Conservation (phyloP, 2,329 filamentous ascomycete species). For the Penicillium brevicompactum region DNA sequence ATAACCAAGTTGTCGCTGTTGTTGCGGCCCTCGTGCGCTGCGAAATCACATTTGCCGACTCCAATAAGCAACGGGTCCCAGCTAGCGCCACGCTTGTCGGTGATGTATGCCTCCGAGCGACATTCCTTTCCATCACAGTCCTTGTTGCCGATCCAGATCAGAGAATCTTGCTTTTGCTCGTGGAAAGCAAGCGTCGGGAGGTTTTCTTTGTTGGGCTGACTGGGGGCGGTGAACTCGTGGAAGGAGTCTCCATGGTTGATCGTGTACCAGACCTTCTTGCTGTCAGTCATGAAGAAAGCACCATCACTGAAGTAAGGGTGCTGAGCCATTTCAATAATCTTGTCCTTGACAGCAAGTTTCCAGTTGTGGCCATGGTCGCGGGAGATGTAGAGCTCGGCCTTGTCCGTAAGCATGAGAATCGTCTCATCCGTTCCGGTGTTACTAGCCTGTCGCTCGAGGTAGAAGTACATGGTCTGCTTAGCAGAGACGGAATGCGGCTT, state of each 20-base stretch:
- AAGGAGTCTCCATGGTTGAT: conserved; percentile 72
- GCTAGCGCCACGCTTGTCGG: conserved; percentile 73
- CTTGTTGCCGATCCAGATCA: conserved; percentile 80
- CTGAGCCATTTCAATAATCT: conserved; percentile 71
- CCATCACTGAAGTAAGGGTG: conserved; percentile 81
- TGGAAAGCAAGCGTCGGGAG: conserved; percentile 74
- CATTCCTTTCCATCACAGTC: conserved; percentile 69
- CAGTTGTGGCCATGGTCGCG: conserved; percentile 88
- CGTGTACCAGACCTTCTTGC: conserved; percentile 74
- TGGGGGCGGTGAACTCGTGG: conserved; percentile 53
- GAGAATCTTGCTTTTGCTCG: conserved; percentile 80
- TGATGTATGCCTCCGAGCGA: conserved; percentile 73
- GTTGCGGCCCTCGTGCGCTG: conserved; percentile 63
- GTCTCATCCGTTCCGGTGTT: conserved; percentile 72
- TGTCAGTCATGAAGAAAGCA: conserved; percentile 79
- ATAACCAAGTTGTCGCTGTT: conserved; percentile 66
- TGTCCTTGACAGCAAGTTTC: conserved; percentile 62
- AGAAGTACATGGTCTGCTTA: conserved; percentile 62
- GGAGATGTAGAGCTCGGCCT: conserved; percentile 69
- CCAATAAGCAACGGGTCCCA: conserved; percentile 77
- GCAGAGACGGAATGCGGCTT: conserved; percentile 64
- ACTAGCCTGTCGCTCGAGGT: conserved; percentile 75
- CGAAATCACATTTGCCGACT: conserved; percentile 84
- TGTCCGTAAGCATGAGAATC: conserved; percentile 61
- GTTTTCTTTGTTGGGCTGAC: conserved; percentile 22